Evolutionary conservation across 768 basidiomycete species (phyloP).

Genomic region (Trametes coccinea): DNA sequence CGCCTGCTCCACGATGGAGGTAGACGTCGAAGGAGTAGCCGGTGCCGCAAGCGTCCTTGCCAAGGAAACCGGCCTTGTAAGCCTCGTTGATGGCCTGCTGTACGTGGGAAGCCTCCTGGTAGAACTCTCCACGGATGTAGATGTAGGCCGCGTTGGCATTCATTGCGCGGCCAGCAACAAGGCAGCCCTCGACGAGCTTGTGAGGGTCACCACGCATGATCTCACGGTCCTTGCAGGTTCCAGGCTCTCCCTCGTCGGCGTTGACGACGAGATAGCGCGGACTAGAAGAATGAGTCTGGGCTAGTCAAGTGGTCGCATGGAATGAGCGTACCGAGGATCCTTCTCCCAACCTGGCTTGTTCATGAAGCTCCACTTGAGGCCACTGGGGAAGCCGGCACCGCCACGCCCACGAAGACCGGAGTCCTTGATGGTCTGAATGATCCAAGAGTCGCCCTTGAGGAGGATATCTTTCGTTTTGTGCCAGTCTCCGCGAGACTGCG

Average conservation of each 20-base stretch:
- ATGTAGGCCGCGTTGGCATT: conserved; percentile 99
- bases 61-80: conserved; percentile 84
- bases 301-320: background rate
- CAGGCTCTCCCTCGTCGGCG: conserved; percentile 98
- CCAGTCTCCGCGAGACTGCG: conserved; percentile 93
- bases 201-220: conserved; percentile 98
- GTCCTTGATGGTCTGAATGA: conserved; percentile 94
- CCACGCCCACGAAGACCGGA: conserved; percentile 95
- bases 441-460: conserved; percentile 94
- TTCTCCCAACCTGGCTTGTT: conserved; percentile 99
- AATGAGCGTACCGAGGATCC: conserved; percentile 60
- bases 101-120: conserved; percentile 91
- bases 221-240: conserved; percentile 98
- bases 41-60: conserved; percentile 87
- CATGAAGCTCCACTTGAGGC: conserved; percentile 98
- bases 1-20: conserved; percentile 96
- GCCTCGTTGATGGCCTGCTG: conserved; percentile 96
- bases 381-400: conserved; percentile 95
- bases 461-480: conserved; percentile 97
- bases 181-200: conserved; percentile 96
- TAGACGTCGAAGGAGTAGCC: conserved; percentile 98
- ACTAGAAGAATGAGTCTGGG: conserved; percentile 38
- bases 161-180: conserved; percentile 96
- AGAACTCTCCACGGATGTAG: conserved; percentile 98
- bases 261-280: conserved; percentile 97